Base-by-base conservation (phyloP, 768 basidiomycete genomes). In the Lanmaoa rubissima region DNA sequence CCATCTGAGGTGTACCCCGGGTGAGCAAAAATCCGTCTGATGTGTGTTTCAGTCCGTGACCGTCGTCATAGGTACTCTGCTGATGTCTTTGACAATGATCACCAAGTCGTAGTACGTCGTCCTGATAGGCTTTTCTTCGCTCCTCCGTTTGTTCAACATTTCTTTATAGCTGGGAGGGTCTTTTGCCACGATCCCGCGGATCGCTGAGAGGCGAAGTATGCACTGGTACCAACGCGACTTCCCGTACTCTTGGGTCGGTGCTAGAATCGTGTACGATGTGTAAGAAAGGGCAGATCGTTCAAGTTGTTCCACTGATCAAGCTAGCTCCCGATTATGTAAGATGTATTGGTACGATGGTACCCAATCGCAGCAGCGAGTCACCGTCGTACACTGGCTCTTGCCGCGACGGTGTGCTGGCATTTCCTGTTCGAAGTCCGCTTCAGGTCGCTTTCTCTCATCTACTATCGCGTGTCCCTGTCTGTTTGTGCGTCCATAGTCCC, bases 161-260 rank as follows among this genome's bases (percentile, higher is more conserved):
- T 53, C 39, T 60, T 38, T 39, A 42, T 51, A 97, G 94, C 74
- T 98, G 44, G 96, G 96, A 40, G 96, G 92, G 16, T 94, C 92
- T 7, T 97, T 83, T 68, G 90, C 84, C 0, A 94, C 94, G 6
- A 82, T 90, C 54, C 93, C 94, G 7, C 83, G 87, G 32, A 81
- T 96, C 40, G 84, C 89, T 0, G 87, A 86, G 61, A 79, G 95
- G 43, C 79, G 83, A 48, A 80, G 86, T 3, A 70, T 96, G 67
- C 80, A 98, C 77, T 98, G 87, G 83, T 95, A 92, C 72, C 93
- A 95, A 72, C 21, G 21, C 21, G 21, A 24, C 21, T 24, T 24
- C 3, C 21, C 21, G 1, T 98, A 90, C 70, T 76, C 93, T 3
- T 98, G 94, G 86, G 78, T 87, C 49, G 90, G 92, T n/a, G 97